Evolutionary conservation across 805 yeast species (phyloP), one percentile per base, ranked within the genome.

Genomic region (Pichia paraexigua): DNA sequence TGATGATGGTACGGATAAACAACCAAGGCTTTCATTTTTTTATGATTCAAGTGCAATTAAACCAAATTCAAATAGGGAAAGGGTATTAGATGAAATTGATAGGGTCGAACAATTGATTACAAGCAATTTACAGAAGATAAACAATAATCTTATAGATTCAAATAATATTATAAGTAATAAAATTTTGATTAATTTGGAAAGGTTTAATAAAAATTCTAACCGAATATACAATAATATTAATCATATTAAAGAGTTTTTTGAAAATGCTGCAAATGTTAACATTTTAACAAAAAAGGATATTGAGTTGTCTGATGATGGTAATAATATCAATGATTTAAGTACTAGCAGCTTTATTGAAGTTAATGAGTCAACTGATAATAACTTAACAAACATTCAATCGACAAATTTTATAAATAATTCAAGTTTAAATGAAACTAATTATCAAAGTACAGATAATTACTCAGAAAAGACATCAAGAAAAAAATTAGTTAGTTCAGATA

Each of bases 241-340:
- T 51, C 87, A 87, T 66, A 83, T 95, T 84, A 87, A 87, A 61
- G 76, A 77, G 32, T 84, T 89, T 66, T 78, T 88, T 59, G 95
- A 89, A 48, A 64, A 65, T 52, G 67, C 68, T 25, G 69, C 70
- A 2, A 61, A 65, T 48, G 70, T 63, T 32, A 65, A 61, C 43
- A 62, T 66, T 21, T 51, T 57, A 28, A 63, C 59, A 12, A 48
- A 49, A 28, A 51, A 48, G 22, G 56, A 49, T 43, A 27, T 53
- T 24, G 45, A 45, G 5, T 10, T 47, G 10, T 18, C 15, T 7
- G 21, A 47, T 25, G 27, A 24, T 20, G 47, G 39, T 24, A 18
- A 32, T 25, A 12, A 24, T 10, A 35, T 20, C 10, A 27, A 9
- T 18, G 32, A 22, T n/a, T 37, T 41, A 15, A n/a, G 20, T 7